A percentile compares a stretch with the other conserved stretches of the same genome.
Conservation (phyloP, 495 filamentous ascomycete genomes). For the Penicillium pancosmium region DNA sequence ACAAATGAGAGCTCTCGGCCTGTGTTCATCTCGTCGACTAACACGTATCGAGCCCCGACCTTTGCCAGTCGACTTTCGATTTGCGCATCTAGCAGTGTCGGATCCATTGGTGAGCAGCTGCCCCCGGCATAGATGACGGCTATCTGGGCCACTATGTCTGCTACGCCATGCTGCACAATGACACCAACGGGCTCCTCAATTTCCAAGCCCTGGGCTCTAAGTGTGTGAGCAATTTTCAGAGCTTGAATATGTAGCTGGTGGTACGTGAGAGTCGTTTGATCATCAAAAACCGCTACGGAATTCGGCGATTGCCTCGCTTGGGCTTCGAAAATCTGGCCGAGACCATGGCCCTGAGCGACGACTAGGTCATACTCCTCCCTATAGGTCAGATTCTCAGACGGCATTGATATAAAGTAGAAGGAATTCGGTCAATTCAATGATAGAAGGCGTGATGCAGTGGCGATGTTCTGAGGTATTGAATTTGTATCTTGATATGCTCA, state of each 20-base stretch:
- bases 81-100: constrained; percentile 17
- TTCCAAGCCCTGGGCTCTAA: background rate
- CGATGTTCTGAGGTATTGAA: background rate
- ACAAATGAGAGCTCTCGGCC: constrained; percentile 8
- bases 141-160: constrained; percentile 22
- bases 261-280: background rate
- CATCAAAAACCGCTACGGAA: background rate
- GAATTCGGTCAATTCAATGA: background rate
- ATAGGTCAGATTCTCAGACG: constrained; percentile 3
- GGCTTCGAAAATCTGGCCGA: background rate
- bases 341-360: background rate
- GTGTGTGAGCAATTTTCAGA: background rate
- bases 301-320: background rate
- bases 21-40: constrained; percentile 13
- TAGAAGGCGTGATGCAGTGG: constrained; percentile 4
- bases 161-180: constrained; percentile 22
- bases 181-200: constrained; percentile 14
- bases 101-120: constrained; percentile 27
- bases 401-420: background rate
- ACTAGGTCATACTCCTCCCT: constrained; percentile 3
- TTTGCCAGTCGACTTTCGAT: constrained; percentile 12
- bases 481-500: background rate
- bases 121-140: constrained; percentile 28
- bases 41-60: constrained; percentile 7
- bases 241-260: background rate